phyloP scores from a whole-genome alignment of 495 filamentous ascomycete genomes.

The Penicillium verhagenii region DNA sequence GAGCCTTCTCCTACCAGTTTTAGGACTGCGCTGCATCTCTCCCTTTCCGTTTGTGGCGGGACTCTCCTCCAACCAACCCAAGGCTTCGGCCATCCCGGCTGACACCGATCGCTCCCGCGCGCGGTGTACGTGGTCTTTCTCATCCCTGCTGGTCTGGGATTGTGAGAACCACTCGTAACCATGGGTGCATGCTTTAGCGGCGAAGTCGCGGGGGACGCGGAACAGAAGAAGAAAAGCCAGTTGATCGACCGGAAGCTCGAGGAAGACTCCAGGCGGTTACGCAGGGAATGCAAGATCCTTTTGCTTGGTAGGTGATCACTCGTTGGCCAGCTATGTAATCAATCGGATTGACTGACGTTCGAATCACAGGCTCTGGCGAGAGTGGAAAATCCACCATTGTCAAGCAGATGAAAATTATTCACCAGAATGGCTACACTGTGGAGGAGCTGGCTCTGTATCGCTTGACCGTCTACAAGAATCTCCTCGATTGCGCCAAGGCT shows the following conservation, averaged over 20 bases:
- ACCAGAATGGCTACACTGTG: conserved; percentile 91
- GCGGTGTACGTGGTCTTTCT: conserved; percentile 21
- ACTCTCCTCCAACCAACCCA: conserved; percentile 12
- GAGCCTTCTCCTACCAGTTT: background rate
- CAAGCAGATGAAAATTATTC: conserved; percentile 99
- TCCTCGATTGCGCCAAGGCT: conserved; percentile 92
- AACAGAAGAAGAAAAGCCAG: conserved; percentile 92
- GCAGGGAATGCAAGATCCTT: conserved; percentile 97
- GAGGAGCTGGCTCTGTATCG: conserved; percentile 92
- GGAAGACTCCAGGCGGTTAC: conserved; percentile 85
- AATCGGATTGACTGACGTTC: conserved; percentile 9
- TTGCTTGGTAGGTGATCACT: conserved; percentile 68
- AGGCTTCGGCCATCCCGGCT: conserved; percentile 26
- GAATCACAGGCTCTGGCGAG: conserved; percentile 79
- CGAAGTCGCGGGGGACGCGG: conserved; percentile 70
- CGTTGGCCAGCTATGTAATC: background rate
- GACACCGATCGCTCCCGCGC: conserved; percentile 29
- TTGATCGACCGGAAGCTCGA: conserved; percentile 89
- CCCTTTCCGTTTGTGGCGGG: conserved; percentile 17
- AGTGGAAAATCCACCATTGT: conserved; percentile 99
- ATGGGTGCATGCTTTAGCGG: conserved; percentile 94
- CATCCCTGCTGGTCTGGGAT: conserved; percentile 25
- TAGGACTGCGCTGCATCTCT: conserved; percentile 11
- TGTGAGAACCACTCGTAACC: conserved; percentile 17
- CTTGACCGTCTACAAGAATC: conserved; percentile 95